Base-by-base conservation (phyloP, 352 stramenopile genomes). In the Pythium brachiatum region DNA sequence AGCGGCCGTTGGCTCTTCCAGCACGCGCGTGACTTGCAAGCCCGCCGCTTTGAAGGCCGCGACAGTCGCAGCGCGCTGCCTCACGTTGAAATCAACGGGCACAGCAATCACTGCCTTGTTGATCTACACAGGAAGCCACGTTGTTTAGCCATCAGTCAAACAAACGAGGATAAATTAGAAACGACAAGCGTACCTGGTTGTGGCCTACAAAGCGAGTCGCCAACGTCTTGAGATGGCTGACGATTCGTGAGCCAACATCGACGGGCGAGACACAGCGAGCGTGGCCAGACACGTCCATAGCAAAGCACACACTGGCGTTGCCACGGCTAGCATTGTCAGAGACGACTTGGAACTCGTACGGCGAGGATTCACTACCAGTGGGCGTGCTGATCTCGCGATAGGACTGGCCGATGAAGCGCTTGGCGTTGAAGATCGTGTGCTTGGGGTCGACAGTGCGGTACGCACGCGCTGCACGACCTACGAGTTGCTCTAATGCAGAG, bases 1-100 rank as follows among this genome's bases (percentile, higher is more conserved):
- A 23, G 96, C 96, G 29, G 96, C 95, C 9, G 96, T 99, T 23
- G 96, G 96, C 75, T 99, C 96, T 53, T 86, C 79, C 27, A 88
- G 53, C 12, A 88, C 73, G 48, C 78, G 78, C 18, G 70, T 73
- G 2, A 88, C 79, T 23, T 79, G 56, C 20, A 88, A 54, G 13
- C 79, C 79, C 15, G 79, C 79, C 0, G 34, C 26, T 52, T 69
- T 64, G 53, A 86, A 88, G 2, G 79, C 76, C 21, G 63, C 57
- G 29, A 80, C 64, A 0, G 79, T 88, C 5, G 70, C 79, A 16
- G 75, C 56, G 11, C 79, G 76, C 55, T 86, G 79, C 25, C 39
- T 50, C 13, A 52, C 46, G 55, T 84, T 68, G 47, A 88, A 88
- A 52, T 83, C 76, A 43, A 85, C 79, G 18, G 79, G 79, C 16